Evolutionary conservation across 2,329 filamentous ascomycete species (phyloP).

Genomic region (Bipolaris zeicola): DNA sequence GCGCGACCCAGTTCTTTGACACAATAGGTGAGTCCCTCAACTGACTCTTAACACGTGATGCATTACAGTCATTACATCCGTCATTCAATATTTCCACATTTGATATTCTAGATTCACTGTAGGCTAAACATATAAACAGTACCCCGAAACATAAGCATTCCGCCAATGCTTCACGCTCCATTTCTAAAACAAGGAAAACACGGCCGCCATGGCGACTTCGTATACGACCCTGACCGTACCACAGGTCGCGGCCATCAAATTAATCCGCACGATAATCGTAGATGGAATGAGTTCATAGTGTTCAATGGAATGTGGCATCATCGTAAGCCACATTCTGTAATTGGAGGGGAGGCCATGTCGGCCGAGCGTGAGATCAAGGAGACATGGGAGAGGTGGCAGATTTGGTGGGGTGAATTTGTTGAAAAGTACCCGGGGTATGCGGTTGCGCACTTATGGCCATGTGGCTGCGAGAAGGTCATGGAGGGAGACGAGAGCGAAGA

Average conservation of each 20-base stretch:
- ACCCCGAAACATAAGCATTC: background rate
- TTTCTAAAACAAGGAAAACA: constrained; percentile 33
- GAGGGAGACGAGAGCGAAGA: constrained; percentile 21
- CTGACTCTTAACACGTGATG: background rate
- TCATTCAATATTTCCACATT: too few species aligned
- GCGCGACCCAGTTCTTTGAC: constrained; percentile 3
- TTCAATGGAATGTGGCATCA: background rate
- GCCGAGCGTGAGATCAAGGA: background rate
- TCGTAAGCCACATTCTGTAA: background rate
- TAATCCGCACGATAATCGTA: constrained; percentile 15
- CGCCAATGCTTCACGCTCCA: background rate
- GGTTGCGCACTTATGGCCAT: constrained; percentile 28
- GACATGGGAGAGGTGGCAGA: constrained; percentile 10
- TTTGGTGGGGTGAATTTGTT: constrained; percentile 19
- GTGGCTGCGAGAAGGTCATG: constrained; percentile 28
- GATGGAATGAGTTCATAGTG: constrained; percentile 3
- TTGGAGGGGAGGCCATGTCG: background rate
- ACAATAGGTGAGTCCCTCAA: constrained; percentile 3
- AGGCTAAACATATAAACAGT: background rate
- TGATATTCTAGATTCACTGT: too few species aligned
- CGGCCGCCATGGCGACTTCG: constrained; percentile 26
- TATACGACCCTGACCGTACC: constrained; percentile 19
- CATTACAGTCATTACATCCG: background rate
- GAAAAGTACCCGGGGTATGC: constrained; percentile 27
- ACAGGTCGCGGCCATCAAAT: constrained; percentile 30